Conservation (phyloP, 2,329 filamentous ascomycete genomes). For the Lachnellula subtilissima region DNA sequence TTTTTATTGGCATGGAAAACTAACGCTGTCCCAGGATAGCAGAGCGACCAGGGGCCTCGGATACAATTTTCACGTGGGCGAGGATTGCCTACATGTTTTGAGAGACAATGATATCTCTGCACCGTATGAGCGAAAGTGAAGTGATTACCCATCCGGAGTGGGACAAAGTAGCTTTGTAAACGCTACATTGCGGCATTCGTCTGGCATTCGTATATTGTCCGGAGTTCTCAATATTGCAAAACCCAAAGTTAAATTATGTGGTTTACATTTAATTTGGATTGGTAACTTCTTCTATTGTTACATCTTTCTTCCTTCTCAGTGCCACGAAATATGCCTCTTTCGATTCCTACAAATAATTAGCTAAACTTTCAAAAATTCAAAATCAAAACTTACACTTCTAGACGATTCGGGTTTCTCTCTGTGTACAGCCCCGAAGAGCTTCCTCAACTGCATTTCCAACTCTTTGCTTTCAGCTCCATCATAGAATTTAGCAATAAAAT, state of each 20-base stretch:
- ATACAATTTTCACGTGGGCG: no score
- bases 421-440: slow-evolving; percentile 73
- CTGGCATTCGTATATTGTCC: background rate
- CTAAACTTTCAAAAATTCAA: background rate
- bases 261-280: background rate
- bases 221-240: slow-evolving; percentile 5
- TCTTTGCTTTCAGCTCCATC: slow-evolving; percentile 81
- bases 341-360: slow-evolving; percentile 56
- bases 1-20: no score
- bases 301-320: slow-evolving; percentile 58
- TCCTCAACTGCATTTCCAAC: slow-evolving; percentile 69
- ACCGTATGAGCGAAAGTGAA: no score
- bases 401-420: slow-evolving; percentile 91
- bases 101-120: no score
- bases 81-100: no score
- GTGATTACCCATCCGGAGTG: no score
- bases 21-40: no score
- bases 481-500: slow-evolving; percentile 98
- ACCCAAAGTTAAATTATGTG: background rate
- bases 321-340: slow-evolving; percentile 86
- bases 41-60: no score
- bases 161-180: no score
- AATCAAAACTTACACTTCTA: slow-evolving; percentile 59
- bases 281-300: slow-evolving; percentile 5
- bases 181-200: background rate